Evolutionary conservation across 805 yeast species (phyloP), one percentile per base, ranked within the genome.

Genomic region (Teunomyces aglyptinius): DNA sequence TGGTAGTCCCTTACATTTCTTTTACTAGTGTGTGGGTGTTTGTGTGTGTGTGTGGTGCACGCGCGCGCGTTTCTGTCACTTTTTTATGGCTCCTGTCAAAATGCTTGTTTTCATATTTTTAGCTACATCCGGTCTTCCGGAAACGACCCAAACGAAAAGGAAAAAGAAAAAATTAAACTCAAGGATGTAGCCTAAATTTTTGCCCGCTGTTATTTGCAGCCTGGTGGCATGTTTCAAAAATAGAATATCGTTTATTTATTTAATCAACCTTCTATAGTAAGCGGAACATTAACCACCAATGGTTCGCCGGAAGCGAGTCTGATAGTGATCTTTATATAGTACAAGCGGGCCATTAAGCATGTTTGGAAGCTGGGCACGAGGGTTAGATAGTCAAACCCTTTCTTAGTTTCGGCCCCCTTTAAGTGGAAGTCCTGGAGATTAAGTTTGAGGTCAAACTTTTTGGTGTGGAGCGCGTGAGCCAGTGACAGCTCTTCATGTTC

Each of bases 341-440:
- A 70, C 24, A 72, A 28, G 41, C 76, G 54, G 11, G 70, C 57
- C 53, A 63, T 56, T 26, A 60, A 53, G 45, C 77, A 72, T 5
- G 63, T 57, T 50, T 72, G 76, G 54, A 67, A 68, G 38, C 57
- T 64, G 1, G 77, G 77, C 3, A 71, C 73, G 46, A 71, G 56
- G 5, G 70, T 65, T 7, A 69, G 47, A 32, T 49, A 47, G 40
- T 69, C 69, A 33, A 70, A 64, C 16, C 53, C 55, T 27, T 48
- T 43, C 26, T 51, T 50, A 10, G 44, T 44, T 11, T 52, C 57
- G 15, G 47, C 51, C 12, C 64, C 66, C 51, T 70, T 70, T 27
- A 65, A 49, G 36, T 56, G 58, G 39, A 68, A 64, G 39, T 58
- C 57, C 33, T 54, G 52, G 20, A 70, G 55, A 42, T 69, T 63